These are phyloP conservation scores for Excoecaria cochinchinensis DNA, from an alignment of 345 rosid genomes.

Conservation along the genomic window DNA sequence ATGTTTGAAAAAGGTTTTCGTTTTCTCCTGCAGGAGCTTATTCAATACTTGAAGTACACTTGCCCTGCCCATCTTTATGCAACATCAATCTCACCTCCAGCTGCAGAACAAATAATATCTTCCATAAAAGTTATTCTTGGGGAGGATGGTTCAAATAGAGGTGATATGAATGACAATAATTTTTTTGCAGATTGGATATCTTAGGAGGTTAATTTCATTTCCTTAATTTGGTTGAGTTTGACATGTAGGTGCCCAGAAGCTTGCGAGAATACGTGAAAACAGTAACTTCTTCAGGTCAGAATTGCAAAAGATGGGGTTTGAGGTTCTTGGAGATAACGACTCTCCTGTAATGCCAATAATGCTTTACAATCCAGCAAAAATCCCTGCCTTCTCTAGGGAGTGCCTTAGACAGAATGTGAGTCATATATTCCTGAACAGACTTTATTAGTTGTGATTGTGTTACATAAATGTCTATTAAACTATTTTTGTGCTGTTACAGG, in stretches of 20 bases:
- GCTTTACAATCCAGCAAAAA: constrained; percentile 96
- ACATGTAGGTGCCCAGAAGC: constrained; percentile 76
- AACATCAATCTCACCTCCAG: constrained; percentile 90
- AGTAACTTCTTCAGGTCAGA: constrained; percentile 94
- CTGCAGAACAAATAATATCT: constrained; percentile 85
- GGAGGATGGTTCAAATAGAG: constrained; percentile 91
- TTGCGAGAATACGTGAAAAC: constrained; percentile 85
- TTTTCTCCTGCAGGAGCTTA: constrained; percentile 57
- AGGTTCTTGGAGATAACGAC: constrained; percentile 95
- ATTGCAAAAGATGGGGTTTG: constrained; percentile 90
- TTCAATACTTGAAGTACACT: constrained; percentile 64
- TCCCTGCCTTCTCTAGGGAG: constrained; percentile 93
- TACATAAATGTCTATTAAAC: background rate
- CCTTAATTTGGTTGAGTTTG: background rate
- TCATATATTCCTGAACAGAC: background rate
- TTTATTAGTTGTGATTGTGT: background rate
- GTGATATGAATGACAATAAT: constrained; percentile 25
- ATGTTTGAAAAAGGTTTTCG: background rate
- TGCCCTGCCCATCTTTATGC: constrained; percentile 98
- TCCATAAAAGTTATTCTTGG: constrained; percentile 88
- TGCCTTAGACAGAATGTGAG: constrained; percentile 73
- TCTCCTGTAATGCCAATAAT: constrained; percentile 99
- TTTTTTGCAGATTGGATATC: background rate
- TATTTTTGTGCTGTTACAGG: constrained; percentile 12
- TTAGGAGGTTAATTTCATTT: background rate